Base-by-base conservation (phyloP, 345 rosid genomes). In the Sonneratia caseolaris region DNA sequence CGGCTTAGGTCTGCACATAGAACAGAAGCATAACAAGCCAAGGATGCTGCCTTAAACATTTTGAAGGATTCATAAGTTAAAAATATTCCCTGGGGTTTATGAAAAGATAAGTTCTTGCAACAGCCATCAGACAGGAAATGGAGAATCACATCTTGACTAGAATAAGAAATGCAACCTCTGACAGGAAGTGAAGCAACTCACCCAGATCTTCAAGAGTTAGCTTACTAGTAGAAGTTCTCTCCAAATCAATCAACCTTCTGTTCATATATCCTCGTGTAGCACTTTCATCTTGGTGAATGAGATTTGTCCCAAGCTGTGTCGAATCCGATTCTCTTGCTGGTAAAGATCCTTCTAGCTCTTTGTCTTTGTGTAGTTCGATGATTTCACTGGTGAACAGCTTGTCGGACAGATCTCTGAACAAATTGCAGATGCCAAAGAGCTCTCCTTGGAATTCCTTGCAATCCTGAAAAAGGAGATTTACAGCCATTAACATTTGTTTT, bases 401-500 rank as follows among this genome's bases (percentile, higher is more conserved):
- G 75, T 90, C 92, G 32, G 97, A 95, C 70, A 95, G 88, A 82
- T 95, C 92, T 5, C 90, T 92, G 68, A 95, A 95, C 69, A 95
- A 82, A 81, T 95, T 95, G 75, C 93, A 87, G 70, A 95, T 88
- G 69, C 99, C 99, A 27, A 95, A 95, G 51, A 95, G 89, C 85
- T 92, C 97, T 1, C 98, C 96, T 80, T 90, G 92, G 75, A 87
- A 92, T 76, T 90, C 89, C 79, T 90, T 95, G 81, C 93, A 92
- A 78, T 95, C 97, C 97, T 95, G 86, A 57, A 72, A 76, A 71
- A 16, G 69, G 73, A 75, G 74, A n/a, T 53, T 37, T 45, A 62
- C 27, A 35, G 12, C 38, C 37, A 62, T 12, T 62, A 12, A 32
- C 13, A 62, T 15, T 12, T 12, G 19, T 62, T 27, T 62, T 57